A percentile compares a stretch with the other conserved stretches of the same genome.
phyloP scores from a whole-genome alignment of 768 basidiomycete genomes.

The Saitozyma sp. region DNA sequence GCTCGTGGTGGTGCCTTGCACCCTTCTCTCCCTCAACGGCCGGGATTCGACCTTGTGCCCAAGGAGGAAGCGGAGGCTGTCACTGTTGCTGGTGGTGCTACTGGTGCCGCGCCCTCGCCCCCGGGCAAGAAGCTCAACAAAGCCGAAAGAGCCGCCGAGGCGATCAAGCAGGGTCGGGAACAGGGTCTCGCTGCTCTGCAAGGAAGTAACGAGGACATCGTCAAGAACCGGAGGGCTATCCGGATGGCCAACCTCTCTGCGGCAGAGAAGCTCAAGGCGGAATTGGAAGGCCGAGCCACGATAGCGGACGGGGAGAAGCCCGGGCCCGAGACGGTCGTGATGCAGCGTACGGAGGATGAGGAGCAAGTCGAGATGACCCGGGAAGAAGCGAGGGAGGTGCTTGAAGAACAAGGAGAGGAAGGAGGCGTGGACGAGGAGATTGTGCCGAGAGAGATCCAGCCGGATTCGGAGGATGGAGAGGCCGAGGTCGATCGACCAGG shows the following conservation, averaged over 20 bases:
- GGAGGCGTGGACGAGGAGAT: slow-evolving; percentile 19
- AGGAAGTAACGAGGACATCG: slow-evolving; percentile 81
- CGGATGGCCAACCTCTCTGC: slow-evolving; percentile 96
- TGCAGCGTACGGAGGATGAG: slow-evolving; percentile 21
- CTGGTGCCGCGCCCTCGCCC: background rate
- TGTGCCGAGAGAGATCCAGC: slow-evolving; percentile 9
- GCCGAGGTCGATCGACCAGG: slow-evolving; percentile 25
- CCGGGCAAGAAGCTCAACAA: slow-evolving; percentile 20
- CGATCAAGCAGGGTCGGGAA: slow-evolving; percentile 17
- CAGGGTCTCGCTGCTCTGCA: slow-evolving; percentile 56
- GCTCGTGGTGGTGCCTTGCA: slow-evolving; percentile 52
- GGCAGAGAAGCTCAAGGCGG: slow-evolving; percentile 88
- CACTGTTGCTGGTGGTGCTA: background rate
- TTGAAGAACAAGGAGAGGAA: slow-evolving; percentile 18
- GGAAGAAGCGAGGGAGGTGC: slow-evolving; percentile 21
- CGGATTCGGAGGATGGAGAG: slow-evolving; percentile 16
- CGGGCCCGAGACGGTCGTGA: slow-evolving; percentile 11
- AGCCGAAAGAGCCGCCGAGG: slow-evolving; percentile 23
- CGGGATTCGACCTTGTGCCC: slow-evolving; percentile 55
- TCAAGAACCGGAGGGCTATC: slow-evolving; percentile 83
- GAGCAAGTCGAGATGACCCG: slow-evolving; percentile 29
- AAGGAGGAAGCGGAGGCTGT: slow-evolving; percentile 16
- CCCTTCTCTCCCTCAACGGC: slow-evolving; percentile 67
- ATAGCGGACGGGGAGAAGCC: slow-evolving; percentile 12
- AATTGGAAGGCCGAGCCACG: slow-evolving; percentile 59